phyloP scores from a whole-genome alignment of 2,329 filamentous ascomycete genomes.

The Salinomyces thailandicus region DNA sequence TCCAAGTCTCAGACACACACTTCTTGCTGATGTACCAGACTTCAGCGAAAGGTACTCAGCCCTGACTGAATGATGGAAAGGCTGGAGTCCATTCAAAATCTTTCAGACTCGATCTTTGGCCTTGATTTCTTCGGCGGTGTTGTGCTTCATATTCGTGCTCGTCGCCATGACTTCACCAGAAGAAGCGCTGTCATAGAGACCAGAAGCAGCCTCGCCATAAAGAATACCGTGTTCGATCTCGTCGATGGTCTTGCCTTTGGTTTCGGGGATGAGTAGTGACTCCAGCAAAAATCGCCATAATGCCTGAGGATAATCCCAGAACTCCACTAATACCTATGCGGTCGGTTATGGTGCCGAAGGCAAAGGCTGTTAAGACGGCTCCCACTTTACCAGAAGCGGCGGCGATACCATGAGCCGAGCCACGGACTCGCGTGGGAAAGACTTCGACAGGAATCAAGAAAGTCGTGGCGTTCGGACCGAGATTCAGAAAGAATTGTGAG shows the following conservation, averaged over 20 bases:
- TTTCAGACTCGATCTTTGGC: too few relatives aligned
- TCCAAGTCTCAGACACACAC: too few relatives aligned
- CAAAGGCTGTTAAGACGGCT: constrained; percentile 33
- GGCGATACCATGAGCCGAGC: constrained; percentile 42
- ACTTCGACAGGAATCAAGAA: constrained; percentile 40
- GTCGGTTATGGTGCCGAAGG: constrained; percentile 17
- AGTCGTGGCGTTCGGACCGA: constrained; percentile 25
- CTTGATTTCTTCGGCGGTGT: neutral
- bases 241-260: constrained; percentile 4
- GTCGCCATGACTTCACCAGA: neutral
- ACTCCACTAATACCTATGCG: constrained; percentile 3
- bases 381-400: constrained; percentile 44
- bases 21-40: too few relatives aligned
- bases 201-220: neutral
- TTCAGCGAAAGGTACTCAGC: too few relatives aligned
- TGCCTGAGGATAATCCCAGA: constrained; percentile 3
- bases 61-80: too few relatives aligned
- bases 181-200: neutral
- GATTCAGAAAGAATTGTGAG: constrained; percentile 38
- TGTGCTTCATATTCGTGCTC: neutral
- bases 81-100: too few relatives aligned
- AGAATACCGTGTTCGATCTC: constrained; percentile 4
- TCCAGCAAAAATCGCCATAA: constrained; percentile 2
- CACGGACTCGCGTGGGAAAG: constrained; percentile 46
- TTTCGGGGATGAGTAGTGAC: constrained; percentile 5